Base-by-base conservation (phyloP, 179 eudicot species). In the Silene noctiflora region DNA sequence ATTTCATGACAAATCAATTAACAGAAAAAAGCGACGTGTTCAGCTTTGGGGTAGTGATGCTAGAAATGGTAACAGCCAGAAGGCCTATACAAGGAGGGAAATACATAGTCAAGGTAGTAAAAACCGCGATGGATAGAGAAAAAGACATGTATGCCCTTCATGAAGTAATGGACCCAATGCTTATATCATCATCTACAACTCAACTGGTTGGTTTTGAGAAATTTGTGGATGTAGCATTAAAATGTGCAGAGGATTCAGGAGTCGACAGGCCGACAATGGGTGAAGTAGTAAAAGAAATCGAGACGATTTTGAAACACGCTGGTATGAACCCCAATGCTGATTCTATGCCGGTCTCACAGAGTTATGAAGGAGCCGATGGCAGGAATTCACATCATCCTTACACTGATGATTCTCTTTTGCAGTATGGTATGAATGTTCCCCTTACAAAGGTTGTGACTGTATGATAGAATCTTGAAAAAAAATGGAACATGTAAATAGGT, bases 21-120 rank as follows among this genome's bases (percentile, higher is more conserved):
- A 85, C 88, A 0, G 88, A 85, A 72, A 85, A 85, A 53, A 85
- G 88, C 59, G 88, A 85, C 35, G 84, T 85, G 17, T 85, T 78
- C 62, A 83, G 88, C 79, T 85, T 85, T 13, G 88, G 86, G 16
- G 84, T 85, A 6, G 86, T 85, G 22, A 78, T 85, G 86, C 66
- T 85, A 35, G 88, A 85, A 76, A 67, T 85, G 16, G 58, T 79
- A 72, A 81, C 84, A 7, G 88, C 84, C 24, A 76, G 88, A 71
- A 78, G 71, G 48, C 88, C 88, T 11, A 81, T 85, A 70, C 83
- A 83, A 56, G 61, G 79, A 35, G 88, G 88, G 9, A 79, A 68
- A 39, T 83, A 69, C 77, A 81, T 85, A 69, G 88, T 85, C 12
- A 78, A 69, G 64, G 80, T 78, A 66, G 72, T 85, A 6, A 81